These are phyloP conservation scores for Bidens hawaiensis DNA, from an alignment of 140 eudicot species.

Conservation along the genomic window DNA sequence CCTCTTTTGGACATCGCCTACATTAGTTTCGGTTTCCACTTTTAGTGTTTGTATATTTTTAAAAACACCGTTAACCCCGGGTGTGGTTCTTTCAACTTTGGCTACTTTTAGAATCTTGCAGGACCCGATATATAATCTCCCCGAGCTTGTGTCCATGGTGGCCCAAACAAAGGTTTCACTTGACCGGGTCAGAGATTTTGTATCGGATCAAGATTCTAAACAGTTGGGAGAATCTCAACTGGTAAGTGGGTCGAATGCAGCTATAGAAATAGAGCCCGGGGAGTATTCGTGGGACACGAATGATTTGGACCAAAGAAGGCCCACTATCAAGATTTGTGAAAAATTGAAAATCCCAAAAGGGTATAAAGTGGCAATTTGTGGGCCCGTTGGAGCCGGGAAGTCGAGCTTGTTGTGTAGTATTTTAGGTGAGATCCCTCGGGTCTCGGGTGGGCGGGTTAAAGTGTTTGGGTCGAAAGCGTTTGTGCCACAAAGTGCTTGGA, in stretches of 20 bases:
- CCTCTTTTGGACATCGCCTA: conserved; percentile 92
- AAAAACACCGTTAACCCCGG: conserved; percentile 68
- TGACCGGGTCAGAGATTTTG: conserved; percentile 58
- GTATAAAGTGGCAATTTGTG: conserved; percentile 82
- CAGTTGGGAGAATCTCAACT: conserved; percentile 24
- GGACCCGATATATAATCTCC: conserved; percentile 89
- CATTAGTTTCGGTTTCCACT: conserved; percentile 77
- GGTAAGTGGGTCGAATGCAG: conserved; percentile 24
- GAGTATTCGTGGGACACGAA: conserved; percentile 65
- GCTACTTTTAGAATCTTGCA: conserved; percentile 92
- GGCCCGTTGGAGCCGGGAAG: conserved; percentile 90
- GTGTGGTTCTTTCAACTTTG: conserved; percentile 84
- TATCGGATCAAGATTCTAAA: conserved; percentile 48
- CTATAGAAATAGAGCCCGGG: conserved; percentile 64
- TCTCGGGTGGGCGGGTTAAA: conserved; percentile 52
- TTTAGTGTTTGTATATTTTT: conserved; percentile 77
- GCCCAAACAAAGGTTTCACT: conserved; percentile 88
- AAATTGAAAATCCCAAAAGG: conserved; percentile 55
- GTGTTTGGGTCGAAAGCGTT: conserved; percentile 75
- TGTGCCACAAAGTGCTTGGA: conserved; percentile 97
- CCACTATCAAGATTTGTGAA: conserved; percentile 48
- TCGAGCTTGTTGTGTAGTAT: conserved; percentile 76
- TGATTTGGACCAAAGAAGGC: conserved; percentile 33
- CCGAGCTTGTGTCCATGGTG: conserved; percentile 74
- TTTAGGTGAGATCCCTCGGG: conserved; percentile 81